These are phyloP conservation scores for Trametes cinnabarina DNA, from an alignment of 768 basidiomycete species.

Conservation along the genomic window DNA sequence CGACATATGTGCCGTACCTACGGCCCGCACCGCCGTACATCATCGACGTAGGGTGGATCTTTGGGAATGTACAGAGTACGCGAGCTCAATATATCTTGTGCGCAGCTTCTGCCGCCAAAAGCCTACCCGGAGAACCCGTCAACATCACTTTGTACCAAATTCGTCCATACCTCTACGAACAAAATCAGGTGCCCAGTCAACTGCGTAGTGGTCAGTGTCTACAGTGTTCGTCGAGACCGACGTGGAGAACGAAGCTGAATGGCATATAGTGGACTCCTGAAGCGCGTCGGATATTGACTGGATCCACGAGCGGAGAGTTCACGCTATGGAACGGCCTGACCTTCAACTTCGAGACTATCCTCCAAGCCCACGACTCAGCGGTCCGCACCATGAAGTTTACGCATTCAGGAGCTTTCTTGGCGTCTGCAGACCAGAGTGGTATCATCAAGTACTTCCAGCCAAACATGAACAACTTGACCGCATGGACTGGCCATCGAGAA, in stretches of 20 bases:
- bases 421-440: slow-evolving; percentile 89
- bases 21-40: slow-evolving; percentile 86
- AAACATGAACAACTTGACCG: slow-evolving; percentile 97
- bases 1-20: slow-evolving; percentile 71
- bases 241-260: neutral
- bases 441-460: slow-evolving; percentile 99
- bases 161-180: slow-evolving; percentile 97
- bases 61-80: slow-evolving; percentile 19
- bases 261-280: slow-evolving; percentile 92
- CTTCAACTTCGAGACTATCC: slow-evolving; percentile 99
- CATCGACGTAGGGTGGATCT: slow-evolving; percentile 65
- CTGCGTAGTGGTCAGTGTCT: slow-evolving; percentile 76
- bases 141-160: slow-evolving; percentile 94
- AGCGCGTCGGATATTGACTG: slow-evolving; percentile 88
- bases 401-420: slow-evolving; percentile 90
- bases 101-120: slow-evolving; percentile 87
- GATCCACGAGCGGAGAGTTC: slow-evolving; percentile 96
- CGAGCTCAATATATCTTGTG: slow-evolving; percentile 25
- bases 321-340: slow-evolving; percentile 99
- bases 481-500: slow-evolving; percentile 94
- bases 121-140: slow-evolving; percentile 91
- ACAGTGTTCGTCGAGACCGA: neutral
- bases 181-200: slow-evolving; percentile 98
- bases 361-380: slow-evolving; percentile 97
- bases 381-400: slow-evolving; percentile 89